These are phyloP conservation scores for Xanthoconium stramineum DNA, from an alignment of 768 basidiomycete species.

Conservation along the genomic window DNA sequence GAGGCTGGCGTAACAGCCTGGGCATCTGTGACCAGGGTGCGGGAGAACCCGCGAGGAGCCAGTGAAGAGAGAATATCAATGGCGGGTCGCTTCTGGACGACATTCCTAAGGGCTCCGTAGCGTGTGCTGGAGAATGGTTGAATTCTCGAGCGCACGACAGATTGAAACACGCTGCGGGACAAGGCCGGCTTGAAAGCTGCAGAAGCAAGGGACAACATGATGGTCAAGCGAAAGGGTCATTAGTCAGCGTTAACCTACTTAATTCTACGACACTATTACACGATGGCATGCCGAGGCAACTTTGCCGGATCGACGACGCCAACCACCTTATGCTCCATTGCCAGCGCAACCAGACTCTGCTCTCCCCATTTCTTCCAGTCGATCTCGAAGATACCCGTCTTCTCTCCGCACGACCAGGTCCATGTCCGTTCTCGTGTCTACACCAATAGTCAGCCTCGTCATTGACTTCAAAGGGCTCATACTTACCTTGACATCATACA, in stretches of 20 bases:
- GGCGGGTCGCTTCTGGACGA: constrained; percentile 28
- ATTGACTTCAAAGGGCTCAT: background rate
- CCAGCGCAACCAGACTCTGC: constrained; percentile 63
- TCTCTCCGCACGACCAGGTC: constrained; percentile 64
- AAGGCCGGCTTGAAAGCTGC: background rate
- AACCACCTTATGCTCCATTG: constrained; percentile 65
- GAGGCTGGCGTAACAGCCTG: constrained; percentile 35
- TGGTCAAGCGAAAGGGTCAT: background rate
- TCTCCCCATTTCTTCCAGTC: constrained; percentile 62
- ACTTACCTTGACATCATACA: constrained; percentile 70
- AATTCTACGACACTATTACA: background rate
- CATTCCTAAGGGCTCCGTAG: constrained; percentile 18
- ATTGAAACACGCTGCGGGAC: constrained; percentile 20
- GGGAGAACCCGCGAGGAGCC: constrained; percentile 31
- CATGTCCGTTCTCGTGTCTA: constrained; percentile 48
- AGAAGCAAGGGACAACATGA: constrained; percentile 15
- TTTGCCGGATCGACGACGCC: constrained; percentile 61
- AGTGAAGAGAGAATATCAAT: constrained; percentile 14
- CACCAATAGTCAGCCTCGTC: constrained; percentile 22
- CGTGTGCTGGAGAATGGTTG: constrained; percentile 21
- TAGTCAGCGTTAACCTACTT: constrained; percentile 20
- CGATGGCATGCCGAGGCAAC: constrained; percentile 13
- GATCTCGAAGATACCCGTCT: constrained; percentile 70
- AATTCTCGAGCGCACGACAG: constrained; percentile 15
- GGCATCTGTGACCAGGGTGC: constrained; percentile 51